Conservation (phyloP, 805 yeast genomes). For the Saccharomyces jurei region DNA sequence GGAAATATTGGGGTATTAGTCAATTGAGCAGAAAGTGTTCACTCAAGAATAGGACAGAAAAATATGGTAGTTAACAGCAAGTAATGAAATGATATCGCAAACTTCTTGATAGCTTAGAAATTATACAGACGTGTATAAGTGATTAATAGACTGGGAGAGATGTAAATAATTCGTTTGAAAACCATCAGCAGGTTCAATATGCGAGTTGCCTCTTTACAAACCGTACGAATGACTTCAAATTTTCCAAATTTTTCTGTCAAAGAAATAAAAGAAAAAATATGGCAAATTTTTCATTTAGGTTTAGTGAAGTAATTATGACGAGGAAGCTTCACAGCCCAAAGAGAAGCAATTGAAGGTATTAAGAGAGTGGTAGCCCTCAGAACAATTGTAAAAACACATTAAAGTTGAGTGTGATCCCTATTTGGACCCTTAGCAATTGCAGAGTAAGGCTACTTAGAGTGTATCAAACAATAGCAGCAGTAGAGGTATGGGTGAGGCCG, state of each 20-base stretch:
- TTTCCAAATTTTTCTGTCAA: background rate
- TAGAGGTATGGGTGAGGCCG: background rate
- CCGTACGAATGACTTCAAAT: background rate
- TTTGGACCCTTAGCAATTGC: background rate
- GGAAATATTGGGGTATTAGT: background rate
- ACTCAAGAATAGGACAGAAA: background rate
- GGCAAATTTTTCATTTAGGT: background rate
- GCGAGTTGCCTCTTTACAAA: background rate
- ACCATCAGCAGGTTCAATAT: background rate
- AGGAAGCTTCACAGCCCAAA: background rate
- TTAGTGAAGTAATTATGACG: background rate
- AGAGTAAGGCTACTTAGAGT: background rate
- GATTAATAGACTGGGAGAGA: background rate
- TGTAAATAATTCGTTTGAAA: background rate
- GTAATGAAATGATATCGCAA: no score
- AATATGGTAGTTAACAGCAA: no score
- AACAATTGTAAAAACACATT: background rate
- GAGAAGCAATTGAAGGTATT: background rate
- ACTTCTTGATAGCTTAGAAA: background rate
- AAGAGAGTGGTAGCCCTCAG: background rate
- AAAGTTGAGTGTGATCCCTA: background rate
- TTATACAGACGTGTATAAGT: background rate
- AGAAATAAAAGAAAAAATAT: background rate
- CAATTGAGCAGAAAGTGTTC: background rate
- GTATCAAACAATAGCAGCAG: background rate